Evolutionary conservation across 2,329 filamentous ascomycete genomes (phyloP), one percentile per base, ranked within the genome.

Genomic region (Pezicula radicicola): DNA sequence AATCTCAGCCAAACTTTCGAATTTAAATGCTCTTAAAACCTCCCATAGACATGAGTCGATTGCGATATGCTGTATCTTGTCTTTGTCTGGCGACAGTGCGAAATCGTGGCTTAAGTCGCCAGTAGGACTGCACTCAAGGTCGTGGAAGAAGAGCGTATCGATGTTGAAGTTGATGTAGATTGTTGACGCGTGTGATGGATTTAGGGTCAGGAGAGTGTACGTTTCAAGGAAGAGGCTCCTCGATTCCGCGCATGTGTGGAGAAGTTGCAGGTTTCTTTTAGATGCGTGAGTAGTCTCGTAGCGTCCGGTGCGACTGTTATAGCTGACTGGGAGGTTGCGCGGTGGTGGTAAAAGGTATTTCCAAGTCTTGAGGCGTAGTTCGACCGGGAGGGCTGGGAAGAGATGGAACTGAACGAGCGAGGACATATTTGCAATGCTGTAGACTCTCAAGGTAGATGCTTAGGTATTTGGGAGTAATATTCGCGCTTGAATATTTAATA

Each of bases 91-190:
- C 28, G 55, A 59, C 1, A 33, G 48, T 3, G 58, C 57, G 1
- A 64, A 49, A 46, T 64, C 62, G n/a, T 54, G 51, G n/a, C 55
- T 50, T 2, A 64, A 50, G 37, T 64, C 62, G 18, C 62, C 62
- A 9, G 56, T 51, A 6, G 62, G 62, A 40, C 53, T 57, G 41
- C 62, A 65, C 19, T 63, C 58, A 10, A 63, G 35, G n/a, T 41
- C 55, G 30, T 63, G 57, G 52, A 65, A 63, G 59, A 56, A 63
- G 28, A 63, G 52, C 2, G 62, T 65, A 40, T 65, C 61, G 27
- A 25, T 42, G 2, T 42, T 27, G 48, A 63, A 62, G 51, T 63
- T 53, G 43, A 63, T 47, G 50, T 55, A 65, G 19, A 65, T 53
- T 2, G 51, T 47, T 18, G 61, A 63, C 1, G 50, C 45, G 48